phyloP scores from a whole-genome alignment of 139 green algal species.

The Monoraphidium neglectum region DNA sequence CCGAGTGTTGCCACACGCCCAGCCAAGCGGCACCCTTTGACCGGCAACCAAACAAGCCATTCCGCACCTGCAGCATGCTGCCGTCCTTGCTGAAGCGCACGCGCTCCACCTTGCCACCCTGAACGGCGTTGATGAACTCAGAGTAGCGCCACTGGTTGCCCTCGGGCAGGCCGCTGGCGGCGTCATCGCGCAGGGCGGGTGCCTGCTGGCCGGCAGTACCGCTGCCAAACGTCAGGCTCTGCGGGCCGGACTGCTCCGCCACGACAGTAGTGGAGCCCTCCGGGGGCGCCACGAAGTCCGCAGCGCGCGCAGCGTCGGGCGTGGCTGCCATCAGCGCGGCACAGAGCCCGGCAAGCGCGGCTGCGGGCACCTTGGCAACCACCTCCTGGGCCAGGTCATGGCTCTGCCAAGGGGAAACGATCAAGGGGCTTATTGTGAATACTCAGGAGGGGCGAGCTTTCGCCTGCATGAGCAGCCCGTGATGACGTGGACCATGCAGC shows the following conservation, averaged over 20 bases:
- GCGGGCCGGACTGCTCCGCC: constrained; percentile 23
- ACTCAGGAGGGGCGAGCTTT: too few relatives aligned
- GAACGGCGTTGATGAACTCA: constrained; percentile 96
- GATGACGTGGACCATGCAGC: too few relatives aligned
- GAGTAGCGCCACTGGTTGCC: constrained; percentile 97
- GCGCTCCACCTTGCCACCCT: constrained; percentile 94
- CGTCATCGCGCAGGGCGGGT: constrained; percentile 45
- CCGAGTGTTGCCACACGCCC: too few relatives aligned
- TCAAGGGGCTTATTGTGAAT: too few relatives aligned
- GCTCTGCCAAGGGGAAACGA: constrained; percentile 32
- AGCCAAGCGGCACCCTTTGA: too few relatives aligned
- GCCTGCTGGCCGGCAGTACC: constrained; percentile 19
- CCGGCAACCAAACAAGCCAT: too few relatives aligned
- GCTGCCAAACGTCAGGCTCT: constrained; percentile 25
- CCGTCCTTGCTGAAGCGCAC: constrained; percentile 99
- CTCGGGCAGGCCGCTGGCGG: constrained; percentile 85
- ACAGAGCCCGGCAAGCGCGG: constrained; percentile 65
- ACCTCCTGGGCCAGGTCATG: constrained; percentile 35
- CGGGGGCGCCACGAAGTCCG: constrained; percentile 51
- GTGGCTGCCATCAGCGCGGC: constrained; percentile 37
- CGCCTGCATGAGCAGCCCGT: too few relatives aligned
- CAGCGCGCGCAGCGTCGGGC: constrained; percentile 42
- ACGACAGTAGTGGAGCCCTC: constrained; percentile 26
- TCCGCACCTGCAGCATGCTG: constrained; percentile 52
- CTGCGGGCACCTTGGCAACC: constrained; percentile 50